These are phyloP conservation scores for Fusarium odoratissimum DNA, from an alignment of 2,329 filamentous ascomycete species.

Conservation along the genomic window DNA sequence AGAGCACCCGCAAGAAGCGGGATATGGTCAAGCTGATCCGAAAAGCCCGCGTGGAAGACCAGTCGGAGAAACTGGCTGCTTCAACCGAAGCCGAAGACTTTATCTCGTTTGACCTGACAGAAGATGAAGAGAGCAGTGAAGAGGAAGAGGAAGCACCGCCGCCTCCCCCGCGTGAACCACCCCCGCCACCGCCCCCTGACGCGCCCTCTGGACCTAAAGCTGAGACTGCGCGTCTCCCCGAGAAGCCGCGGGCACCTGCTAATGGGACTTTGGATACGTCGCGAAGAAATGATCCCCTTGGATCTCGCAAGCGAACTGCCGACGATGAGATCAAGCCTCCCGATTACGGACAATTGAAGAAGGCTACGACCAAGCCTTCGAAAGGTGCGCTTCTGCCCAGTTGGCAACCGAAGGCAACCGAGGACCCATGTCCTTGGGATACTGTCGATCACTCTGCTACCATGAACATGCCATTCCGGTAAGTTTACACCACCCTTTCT, in stretches of 20 bases:
- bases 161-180: slow-evolving; percentile 27
- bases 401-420: slow-evolving; percentile 61
- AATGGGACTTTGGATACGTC: not conserved
- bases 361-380: slow-evolving; percentile 59
- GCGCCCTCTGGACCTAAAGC: slow-evolving; percentile 38
- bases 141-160: slow-evolving; percentile 28
- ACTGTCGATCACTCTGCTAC: slow-evolving; percentile 65
- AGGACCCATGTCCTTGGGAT: slow-evolving; percentile 72
- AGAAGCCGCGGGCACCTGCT: slow-evolving; percentile 8
- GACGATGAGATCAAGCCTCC: slow-evolving; percentile 74
- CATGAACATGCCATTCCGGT: slow-evolving; percentile 67
- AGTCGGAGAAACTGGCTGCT: slow-evolving; percentile 59
- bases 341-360: slow-evolving; percentile 64
- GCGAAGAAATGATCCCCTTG: slow-evolving; percentile 59
- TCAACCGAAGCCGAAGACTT: slow-evolving; percentile 80
- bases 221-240: slow-evolving; percentile 32
- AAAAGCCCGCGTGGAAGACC: slow-evolving; percentile 79
- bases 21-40: slow-evolving; percentile 93
- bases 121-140: slow-evolving; percentile 60
- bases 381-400: slow-evolving; percentile 62
- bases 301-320: slow-evolving; percentile 79
- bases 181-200: slow-evolving; percentile 36
- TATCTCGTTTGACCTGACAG: slow-evolving; percentile 82
- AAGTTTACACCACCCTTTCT: slow-evolving; percentile 43
- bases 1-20: slow-evolving; percentile 77